Evolutionary conservation across 2,329 filamentous ascomycete genomes (phyloP).

Genomic region (Xylariaceae sp.): DNA sequence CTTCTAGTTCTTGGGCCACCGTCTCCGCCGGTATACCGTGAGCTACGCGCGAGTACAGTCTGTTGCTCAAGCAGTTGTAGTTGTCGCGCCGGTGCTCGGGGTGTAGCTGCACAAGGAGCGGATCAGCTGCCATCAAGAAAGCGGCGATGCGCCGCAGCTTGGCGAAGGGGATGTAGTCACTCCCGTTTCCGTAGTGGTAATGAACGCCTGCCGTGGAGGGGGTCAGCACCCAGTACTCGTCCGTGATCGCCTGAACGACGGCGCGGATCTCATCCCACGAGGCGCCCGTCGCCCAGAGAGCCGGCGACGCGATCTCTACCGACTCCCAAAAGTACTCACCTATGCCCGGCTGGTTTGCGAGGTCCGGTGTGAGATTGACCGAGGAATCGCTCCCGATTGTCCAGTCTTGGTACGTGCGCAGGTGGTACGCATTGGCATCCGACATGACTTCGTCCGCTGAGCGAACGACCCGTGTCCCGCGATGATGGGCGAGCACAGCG

Average conservation of each 20-base stretch:
- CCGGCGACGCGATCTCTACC: constrained; percentile 30
- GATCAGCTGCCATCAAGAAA: constrained; percentile 31
- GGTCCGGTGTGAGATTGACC: not conserved
- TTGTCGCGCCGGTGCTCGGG: constrained; percentile 15
- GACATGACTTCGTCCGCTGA: not conserved
- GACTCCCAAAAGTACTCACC: constrained; percentile 10
- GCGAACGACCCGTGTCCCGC: constrained; percentile 6
- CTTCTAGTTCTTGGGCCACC: not conserved
- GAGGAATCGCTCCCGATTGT: not conserved
- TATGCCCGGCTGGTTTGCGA: not conserved
- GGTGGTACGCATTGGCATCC: not conserved
- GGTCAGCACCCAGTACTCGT: constrained; percentile 25
- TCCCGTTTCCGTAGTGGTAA: constrained; percentile 32
- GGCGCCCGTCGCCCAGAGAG: constrained; percentile 26
- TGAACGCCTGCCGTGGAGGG: constrained; percentile 24
- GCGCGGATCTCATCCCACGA: constrained; percentile 30
- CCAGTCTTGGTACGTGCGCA: not conserved
- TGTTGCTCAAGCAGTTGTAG: constrained; percentile 22
- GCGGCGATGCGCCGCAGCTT: constrained; percentile 31
- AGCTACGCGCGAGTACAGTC: constrained; percentile 27
- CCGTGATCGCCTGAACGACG: constrained; percentile 17
- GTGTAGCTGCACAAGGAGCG: constrained; percentile 32
- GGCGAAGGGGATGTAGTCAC: constrained; percentile 20
- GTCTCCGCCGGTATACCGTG: constrained; percentile 7
- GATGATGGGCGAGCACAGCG: not conserved